phyloP scores from a whole-genome alignment of 805 yeast genomes.

The Myxozyma kluyveri region DNA sequence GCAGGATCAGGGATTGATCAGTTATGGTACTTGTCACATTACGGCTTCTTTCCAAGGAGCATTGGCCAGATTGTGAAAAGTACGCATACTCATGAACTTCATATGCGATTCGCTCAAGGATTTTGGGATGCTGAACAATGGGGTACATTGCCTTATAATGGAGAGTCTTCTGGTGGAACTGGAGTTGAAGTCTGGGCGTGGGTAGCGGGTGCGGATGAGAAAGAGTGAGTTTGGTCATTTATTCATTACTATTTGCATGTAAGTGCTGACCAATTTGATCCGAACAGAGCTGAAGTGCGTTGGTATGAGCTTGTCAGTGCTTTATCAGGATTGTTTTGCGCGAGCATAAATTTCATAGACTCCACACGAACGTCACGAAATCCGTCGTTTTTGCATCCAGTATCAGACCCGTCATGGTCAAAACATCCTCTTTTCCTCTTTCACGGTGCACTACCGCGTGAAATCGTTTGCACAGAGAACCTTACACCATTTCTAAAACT shows the following conservation, averaged over 20 bases:
- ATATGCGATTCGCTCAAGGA: conserved; percentile 86
- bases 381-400: conserved; percentile 42
- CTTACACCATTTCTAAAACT: conserved; percentile 88
- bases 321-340: conserved; percentile 90
- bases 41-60: conserved; percentile 72
- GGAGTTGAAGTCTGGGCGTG: conserved; percentile 94
- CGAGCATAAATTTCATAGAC: conserved; percentile 86
- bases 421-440: conserved; percentile 35
- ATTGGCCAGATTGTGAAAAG: conserved; percentile 71
- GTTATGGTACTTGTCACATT: conserved; percentile 42
- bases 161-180: conserved; percentile 78
- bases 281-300: conserved; percentile 37
- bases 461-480: conserved; percentile 95
- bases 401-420: neutral
- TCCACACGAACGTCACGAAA: conserved; percentile 64
- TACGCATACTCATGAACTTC: conserved; percentile 70
- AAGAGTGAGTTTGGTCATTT: conserved; percentile 37
- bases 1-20: neutral
- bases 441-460: conserved; percentile 88
- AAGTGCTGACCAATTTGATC: neutral
- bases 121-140: conserved; percentile 89
- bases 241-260: neutral
- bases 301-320: conserved; percentile 76
- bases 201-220: conserved; percentile 59
- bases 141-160: conserved; percentile 77